Percentiles rank a stretch among this genome's conserved stretches.
phyloP scores from a whole-genome alignment of 768 basidiomycete genomes.

The Neoboletus brunneissimus region DNA sequence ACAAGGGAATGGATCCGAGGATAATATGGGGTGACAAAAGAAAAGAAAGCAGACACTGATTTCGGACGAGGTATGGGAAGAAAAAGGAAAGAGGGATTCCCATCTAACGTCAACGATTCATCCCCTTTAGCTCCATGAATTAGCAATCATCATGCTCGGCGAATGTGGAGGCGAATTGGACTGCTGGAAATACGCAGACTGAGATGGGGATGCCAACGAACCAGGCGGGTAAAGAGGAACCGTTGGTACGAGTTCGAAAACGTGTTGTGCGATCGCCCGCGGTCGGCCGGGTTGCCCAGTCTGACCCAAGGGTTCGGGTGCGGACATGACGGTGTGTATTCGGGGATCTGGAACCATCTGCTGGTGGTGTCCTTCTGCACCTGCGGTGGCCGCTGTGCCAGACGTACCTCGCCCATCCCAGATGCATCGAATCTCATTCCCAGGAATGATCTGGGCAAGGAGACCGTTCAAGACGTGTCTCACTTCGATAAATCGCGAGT shows the following conservation, averaged over 20 bases:
- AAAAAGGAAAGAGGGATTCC: neutral
- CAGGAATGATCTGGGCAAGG: conserved; percentile 78
- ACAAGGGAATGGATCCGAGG: neutral
- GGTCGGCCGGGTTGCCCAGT: conserved; percentile 39
- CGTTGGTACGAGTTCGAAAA: conserved; percentile 66
- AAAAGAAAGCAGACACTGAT: neutral
- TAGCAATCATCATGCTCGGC: conserved; percentile 38
- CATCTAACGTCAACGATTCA: neutral
- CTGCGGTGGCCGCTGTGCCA: conserved; percentile 22
- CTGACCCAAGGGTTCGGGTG: conserved; percentile 36
- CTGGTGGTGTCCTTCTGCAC: conserved; percentile 34
- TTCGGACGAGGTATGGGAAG: neutral
- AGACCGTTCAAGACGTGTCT: conserved; percentile 79
- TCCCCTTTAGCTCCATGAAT: conserved; percentile 21
- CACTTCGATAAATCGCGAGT: conserved; percentile 87
- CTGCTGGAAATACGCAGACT: conserved; percentile 50
- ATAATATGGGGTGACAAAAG: neutral
- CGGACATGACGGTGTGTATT: conserved; percentile 85
- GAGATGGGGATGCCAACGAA: conserved; percentile 53
- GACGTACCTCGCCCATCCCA: conserved; percentile 77
- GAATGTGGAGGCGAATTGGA: conserved; percentile 56
- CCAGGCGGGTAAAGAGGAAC: conserved; percentile 39
- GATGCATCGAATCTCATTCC: conserved; percentile 77
- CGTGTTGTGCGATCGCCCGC: conserved; percentile 64
- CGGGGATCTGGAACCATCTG: conserved; percentile 71